Conservation (phyloP, 345 rosid genomes). For the Boechera divaricarpa region DNA sequence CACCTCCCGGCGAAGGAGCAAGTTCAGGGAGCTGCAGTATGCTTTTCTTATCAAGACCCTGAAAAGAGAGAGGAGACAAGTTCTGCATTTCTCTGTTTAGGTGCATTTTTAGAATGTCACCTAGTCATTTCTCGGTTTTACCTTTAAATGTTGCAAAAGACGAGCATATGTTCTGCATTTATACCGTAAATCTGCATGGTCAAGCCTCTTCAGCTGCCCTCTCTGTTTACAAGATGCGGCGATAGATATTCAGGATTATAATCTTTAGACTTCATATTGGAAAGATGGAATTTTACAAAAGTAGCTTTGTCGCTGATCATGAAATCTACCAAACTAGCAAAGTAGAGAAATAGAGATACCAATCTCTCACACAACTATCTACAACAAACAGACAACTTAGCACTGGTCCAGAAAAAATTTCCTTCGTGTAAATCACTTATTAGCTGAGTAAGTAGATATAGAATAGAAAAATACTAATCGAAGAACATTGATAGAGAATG, state of each 20-base stretch:
- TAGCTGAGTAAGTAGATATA: background rate
- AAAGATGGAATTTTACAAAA: slow-evolving; percentile 10
- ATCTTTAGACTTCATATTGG: slow-evolving; percentile 10
- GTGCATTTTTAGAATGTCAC: slow-evolving; percentile 22
- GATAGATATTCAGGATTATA: slow-evolving; percentile 28
- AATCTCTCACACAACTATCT: slow-evolving; percentile 21
- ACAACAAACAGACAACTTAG: slow-evolving; percentile 26
- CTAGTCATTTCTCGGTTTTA: slow-evolving; percentile 34
- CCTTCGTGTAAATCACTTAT: background rate
- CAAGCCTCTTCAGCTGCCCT: slow-evolving; percentile 98
- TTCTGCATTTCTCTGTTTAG: slow-evolving; percentile 3
- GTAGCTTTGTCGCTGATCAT: slow-evolving; percentile 98
- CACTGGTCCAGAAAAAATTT: slow-evolving; percentile 26
- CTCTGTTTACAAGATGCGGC: slow-evolving; percentile 61
- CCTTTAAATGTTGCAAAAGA: slow-evolving; percentile 96
- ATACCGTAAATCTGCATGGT: slow-evolving; percentile 98
- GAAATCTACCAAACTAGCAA: slow-evolving; percentile 98
- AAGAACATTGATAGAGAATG: background rate
- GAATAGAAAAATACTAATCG: background rate
- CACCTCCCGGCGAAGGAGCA: slow-evolving; percentile 99
- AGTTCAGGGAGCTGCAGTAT: slow-evolving; percentile 93
- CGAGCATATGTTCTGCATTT: slow-evolving; percentile 99
- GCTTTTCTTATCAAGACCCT: slow-evolving; percentile 98
- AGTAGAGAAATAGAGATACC: slow-evolving; percentile 51
- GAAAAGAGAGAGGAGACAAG: slow-evolving; percentile 31